phyloP scores from a whole-genome alignment of 2,329 filamentous ascomycete species.

The Lecanicillium sp. region DNA sequence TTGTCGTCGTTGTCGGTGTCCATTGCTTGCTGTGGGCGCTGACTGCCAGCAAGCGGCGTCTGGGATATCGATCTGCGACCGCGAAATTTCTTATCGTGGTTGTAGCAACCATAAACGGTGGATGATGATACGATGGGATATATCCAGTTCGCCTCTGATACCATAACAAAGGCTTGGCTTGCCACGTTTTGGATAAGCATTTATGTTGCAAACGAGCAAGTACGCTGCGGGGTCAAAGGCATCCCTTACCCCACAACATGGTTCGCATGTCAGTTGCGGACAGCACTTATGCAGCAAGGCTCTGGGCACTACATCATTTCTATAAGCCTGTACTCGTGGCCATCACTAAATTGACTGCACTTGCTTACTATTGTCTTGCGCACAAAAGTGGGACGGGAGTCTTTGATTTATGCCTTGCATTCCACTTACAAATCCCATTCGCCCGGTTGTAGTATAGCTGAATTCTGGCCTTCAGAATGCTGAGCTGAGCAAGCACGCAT shows the following conservation, averaged over 20 bases:
- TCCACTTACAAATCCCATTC: background rate
- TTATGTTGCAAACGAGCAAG: too few species aligned
- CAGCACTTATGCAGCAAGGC: background rate
- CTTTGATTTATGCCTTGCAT: background rate
- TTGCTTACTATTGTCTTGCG: background rate
- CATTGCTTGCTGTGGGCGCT: background rate
- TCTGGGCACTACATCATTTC: background rate
- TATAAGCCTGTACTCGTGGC: background rate
- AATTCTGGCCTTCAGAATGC: background rate
- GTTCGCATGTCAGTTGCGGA: background rate
- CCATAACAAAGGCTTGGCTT: too few species aligned
- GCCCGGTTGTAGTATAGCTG: background rate
- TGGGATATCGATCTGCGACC: background rate
- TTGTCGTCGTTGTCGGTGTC: slow-evolving; percentile 10
- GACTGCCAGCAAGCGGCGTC: background rate
- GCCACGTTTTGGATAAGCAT: too few species aligned
- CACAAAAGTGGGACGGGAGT: background rate
- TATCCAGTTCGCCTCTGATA: too few species aligned
- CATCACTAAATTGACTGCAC: background rate
- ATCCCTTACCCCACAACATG: background rate
- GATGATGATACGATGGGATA: background rate
- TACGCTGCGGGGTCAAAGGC: background rate
- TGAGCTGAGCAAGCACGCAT: background rate
- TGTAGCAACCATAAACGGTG: background rate
- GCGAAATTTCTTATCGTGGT: background rate